These are phyloP conservation scores for Aspergillus incahuasiensis DNA, from an alignment of 495 filamentous ascomycete genomes.

Conservation along the genomic window DNA sequence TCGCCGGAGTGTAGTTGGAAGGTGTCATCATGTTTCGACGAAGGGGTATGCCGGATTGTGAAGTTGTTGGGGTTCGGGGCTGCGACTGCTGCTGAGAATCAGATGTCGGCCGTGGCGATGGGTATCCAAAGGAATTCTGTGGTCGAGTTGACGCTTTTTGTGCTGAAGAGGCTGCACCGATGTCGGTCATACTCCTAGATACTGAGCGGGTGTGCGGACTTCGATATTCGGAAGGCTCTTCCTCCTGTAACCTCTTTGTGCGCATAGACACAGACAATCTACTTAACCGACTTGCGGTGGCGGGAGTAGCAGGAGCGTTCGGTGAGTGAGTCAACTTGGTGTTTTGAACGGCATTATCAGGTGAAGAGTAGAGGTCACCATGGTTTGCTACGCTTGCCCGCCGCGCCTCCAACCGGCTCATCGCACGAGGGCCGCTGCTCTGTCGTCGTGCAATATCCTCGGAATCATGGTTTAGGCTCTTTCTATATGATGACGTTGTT, in stretches of 20 bases:
- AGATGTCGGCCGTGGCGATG: slow-evolving; percentile 25
- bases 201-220: slow-evolving; percentile 29
- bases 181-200: slow-evolving; percentile 39
- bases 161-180: slow-evolving; percentile 25
- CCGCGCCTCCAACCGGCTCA: slow-evolving; percentile 69
- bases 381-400: slow-evolving; percentile 55
- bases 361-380: slow-evolving; percentile 24
- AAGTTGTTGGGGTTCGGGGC: slow-evolving; percentile 39
- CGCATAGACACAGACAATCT: slow-evolving; percentile 38
- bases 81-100: slow-evolving; percentile 24
- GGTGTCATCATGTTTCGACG: slow-evolving; percentile 43
- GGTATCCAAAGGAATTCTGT: slow-evolving; percentile 42
- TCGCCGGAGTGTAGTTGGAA: slow-evolving; percentile 32
- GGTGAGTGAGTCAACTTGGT: slow-evolving; percentile 26
- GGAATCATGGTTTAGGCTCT: slow-evolving; percentile 42
- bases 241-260: slow-evolving; percentile 32
- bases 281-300: slow-evolving; percentile 32
- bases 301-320: slow-evolving; percentile 25
- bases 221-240: slow-evolving; percentile 24
- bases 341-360: slow-evolving; percentile 7
- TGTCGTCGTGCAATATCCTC: slow-evolving; percentile 31
- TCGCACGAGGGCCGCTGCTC: slow-evolving; percentile 57
- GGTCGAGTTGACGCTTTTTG: slow-evolving; percentile 30
- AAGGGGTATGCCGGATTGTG: slow-evolving; percentile 38
- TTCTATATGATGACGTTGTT: slow-evolving; percentile 28